These are phyloP conservation scores for Neurospora tetrasperma DNA, from an alignment of 495 filamentous ascomycete species.

Conservation along the genomic window DNA sequence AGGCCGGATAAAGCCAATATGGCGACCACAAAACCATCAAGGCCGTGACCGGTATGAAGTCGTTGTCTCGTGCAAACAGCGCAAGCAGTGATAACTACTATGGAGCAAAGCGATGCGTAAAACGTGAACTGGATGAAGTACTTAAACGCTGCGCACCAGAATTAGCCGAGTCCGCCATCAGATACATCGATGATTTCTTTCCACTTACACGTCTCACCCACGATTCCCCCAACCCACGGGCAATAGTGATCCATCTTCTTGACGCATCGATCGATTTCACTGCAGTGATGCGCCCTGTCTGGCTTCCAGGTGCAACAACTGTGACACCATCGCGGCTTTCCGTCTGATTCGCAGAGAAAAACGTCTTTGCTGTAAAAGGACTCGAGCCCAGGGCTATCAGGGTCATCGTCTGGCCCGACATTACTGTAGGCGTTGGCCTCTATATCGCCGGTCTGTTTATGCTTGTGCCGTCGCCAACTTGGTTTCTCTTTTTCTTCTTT, in stretches of 20 bases:
- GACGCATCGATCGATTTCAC: conserved; percentile 69
- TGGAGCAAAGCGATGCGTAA: conserved; percentile 60
- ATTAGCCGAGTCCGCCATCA: neutral
- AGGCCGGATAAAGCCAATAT: conserved; percentile 40
- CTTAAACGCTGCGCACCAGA: conserved; percentile 49
- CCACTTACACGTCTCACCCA: conserved; percentile 57
- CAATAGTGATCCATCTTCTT: conserved; percentile 91
- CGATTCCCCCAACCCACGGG: conserved; percentile 87
- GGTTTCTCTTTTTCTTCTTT: conserved; percentile 12
- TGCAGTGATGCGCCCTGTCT: conserved; percentile 77
- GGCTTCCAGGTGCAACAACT: conserved; percentile 74
- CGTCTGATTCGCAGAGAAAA: conserved; percentile 72
- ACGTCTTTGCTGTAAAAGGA: conserved; percentile 67
- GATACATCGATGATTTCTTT: neutral
- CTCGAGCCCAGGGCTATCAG: conserved; percentile 39
- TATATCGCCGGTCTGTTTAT: conserved; percentile 1
- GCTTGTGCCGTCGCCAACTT: conserved; percentile 13
- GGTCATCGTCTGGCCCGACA: conserved; percentile 23
- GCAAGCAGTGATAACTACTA: conserved; percentile 44
- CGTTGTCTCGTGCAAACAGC: conserved; percentile 23
- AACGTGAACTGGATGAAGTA: conserved; percentile 80
- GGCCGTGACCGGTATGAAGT: conserved; percentile 10
- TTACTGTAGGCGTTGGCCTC: neutral
- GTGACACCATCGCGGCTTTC: conserved; percentile 70
- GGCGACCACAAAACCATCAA: conserved; percentile 30